Conservation (phyloP, 768 basidiomycete genomes). For the Podaxis pistillaris region DNA sequence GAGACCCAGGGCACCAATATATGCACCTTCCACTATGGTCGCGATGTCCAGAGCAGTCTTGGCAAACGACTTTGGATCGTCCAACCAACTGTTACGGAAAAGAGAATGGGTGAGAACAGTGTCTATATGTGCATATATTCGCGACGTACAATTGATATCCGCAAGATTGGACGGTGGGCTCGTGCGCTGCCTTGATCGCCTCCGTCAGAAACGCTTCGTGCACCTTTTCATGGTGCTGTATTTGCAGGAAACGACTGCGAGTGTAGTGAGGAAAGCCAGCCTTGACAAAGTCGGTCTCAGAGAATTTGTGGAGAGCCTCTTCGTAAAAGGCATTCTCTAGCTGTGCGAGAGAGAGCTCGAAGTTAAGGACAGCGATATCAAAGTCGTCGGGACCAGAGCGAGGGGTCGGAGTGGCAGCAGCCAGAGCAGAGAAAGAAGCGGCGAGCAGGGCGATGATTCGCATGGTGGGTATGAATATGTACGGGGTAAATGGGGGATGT, state of each 20-base stretch:
- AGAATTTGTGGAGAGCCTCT: slow-evolving; percentile 38
- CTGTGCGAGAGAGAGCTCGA: slow-evolving; percentile 44
- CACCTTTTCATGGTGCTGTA: slow-evolving; percentile 41
- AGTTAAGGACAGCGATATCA: slow-evolving; percentile 35
- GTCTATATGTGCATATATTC: background rate
- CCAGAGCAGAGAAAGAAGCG: background rate
- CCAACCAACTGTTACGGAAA: background rate
- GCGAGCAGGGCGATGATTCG: slow-evolving; percentile 2
- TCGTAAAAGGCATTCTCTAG: slow-evolving; percentile 45
- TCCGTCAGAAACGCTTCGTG: slow-evolving; percentile 31
- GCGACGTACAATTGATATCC: slow-evolving; percentile 55
- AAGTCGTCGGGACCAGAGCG: background rate
- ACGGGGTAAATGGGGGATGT: background rate
- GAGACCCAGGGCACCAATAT: slow-evolving; percentile 51
- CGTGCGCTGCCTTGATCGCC: slow-evolving; percentile 37
- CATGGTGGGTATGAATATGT: background rate
- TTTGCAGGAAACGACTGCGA: slow-evolving; percentile 46
- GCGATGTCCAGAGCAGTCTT: slow-evolving; percentile 46
- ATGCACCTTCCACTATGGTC: slow-evolving; percentile 55
- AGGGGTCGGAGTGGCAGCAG: background rate
- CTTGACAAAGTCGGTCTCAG: slow-evolving; percentile 36
- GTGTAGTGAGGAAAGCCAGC: slow-evolving; percentile 47
- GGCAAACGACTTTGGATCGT: background rate
- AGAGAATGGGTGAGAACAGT: background rate
- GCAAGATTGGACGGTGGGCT: slow-evolving; percentile 47